Evolutionary conservation across 1,284 basidiomycete genomes (phyloP).

Genomic region (Austroboletus novae-zelandiae): DNA sequence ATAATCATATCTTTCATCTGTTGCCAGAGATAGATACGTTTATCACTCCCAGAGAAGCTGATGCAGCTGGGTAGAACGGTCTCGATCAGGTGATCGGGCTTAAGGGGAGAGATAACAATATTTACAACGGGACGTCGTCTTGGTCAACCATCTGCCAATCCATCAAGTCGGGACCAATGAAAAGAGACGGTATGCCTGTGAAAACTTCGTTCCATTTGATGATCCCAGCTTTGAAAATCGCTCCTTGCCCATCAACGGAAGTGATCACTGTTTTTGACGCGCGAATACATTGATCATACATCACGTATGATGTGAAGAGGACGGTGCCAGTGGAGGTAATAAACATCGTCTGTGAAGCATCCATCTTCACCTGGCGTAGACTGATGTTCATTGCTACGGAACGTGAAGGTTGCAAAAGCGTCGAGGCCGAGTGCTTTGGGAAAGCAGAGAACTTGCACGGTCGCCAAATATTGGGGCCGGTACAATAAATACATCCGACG

Average conservation of each 20-base stretch:
- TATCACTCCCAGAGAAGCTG: constrained; percentile 11
- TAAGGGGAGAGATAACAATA: background rate
- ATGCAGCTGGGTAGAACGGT: background rate
- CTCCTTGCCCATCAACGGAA: constrained; percentile 12
- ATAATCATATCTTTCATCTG: background rate
- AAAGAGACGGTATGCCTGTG: constrained; percentile 2
- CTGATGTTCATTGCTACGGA: constrained; percentile 18
- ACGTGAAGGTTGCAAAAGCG: too few relatives aligned
- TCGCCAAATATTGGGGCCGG: too few relatives aligned
- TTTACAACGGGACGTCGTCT: constrained; percentile 6
- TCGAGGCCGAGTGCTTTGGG: background rate
- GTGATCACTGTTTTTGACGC: constrained; percentile 9
- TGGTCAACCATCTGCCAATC: background rate
- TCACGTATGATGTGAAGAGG: constrained; percentile 13
- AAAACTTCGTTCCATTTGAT: constrained; percentile 17
- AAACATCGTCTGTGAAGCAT: constrained; percentile 14
- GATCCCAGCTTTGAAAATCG: constrained; percentile 3
- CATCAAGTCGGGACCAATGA: background rate
- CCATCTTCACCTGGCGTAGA: constrained; percentile 13
- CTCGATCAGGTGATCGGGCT: background rate
- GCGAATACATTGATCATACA: background rate
- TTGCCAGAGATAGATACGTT: constrained; percentile 13
- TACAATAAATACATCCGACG: too few relatives aligned
- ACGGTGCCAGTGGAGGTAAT: constrained; percentile 17
- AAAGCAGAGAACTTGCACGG: background rate